Evolutionary conservation across 371 early-diverging fungal species (phyloP), one percentile per base, ranked within the genome.

Genomic region (Blastocladiella emersonii): DNA sequence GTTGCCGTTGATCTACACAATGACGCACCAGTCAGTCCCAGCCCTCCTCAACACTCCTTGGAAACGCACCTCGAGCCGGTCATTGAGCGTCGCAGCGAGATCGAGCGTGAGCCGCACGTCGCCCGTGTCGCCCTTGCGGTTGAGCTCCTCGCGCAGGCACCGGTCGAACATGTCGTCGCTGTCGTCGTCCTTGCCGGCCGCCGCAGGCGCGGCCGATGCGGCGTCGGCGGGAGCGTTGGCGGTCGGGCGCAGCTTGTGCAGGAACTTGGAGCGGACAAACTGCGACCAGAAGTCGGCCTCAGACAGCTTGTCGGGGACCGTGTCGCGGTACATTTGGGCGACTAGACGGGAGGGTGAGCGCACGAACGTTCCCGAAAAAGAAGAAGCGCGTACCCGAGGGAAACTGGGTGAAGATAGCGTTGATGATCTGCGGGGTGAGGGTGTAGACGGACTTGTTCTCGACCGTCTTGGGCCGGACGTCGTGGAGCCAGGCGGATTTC

Each of bases 391-490:
- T 66, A 66, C 74, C 67, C 13, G 73, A 57, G 19, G 78, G 78
- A 64, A 64, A 75, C 61, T 78, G 72, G 6, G 67, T 63, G 45
- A 76, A 73, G n/a, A 78, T 75, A 10, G 72, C 71, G 57, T 76
- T 70, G 30, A 76, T 73, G 34, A 74, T 68, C 45, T 78, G 75
- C 17, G 74, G 68, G 34, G 73, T 74, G 41, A 78, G 62, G 21
- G 63, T 70, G 57, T 66, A 72, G 39, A 69, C 44, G 23, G 69
- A 67, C 59, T 48, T 60, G 5, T 66, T 61, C 19, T 65, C 57
- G 25, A 17, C 19, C 15, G 41, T 41, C 19, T 17, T 21, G 15
- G 41, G 41, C 41, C 41, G 41, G 19, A 41, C 41, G 19, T 41
- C 41, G 19, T 13, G 19, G 41, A 41, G 41, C 41, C 41, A 41